These are phyloP conservation scores for Psilocybe sp. DNA, from an alignment of 768 basidiomycete species.

Conservation along the genomic window DNA sequence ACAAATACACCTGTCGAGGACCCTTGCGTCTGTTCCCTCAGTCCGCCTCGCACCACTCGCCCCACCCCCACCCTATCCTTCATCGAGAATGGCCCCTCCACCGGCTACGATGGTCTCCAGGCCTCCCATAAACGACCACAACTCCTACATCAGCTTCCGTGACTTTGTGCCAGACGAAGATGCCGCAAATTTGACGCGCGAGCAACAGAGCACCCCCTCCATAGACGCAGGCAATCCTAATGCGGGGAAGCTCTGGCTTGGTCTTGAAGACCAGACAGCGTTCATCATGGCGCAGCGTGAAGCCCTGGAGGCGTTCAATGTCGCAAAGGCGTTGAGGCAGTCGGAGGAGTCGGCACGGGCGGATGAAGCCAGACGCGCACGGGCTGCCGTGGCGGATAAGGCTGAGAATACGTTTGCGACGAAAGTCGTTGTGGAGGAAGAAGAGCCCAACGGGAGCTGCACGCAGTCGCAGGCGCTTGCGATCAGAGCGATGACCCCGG, in stretches of 20 bases:
- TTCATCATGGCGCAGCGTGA: slow-evolving; percentile 27
- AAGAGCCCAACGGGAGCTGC: too few species aligned
- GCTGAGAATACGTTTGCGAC: slow-evolving; percentile 3
- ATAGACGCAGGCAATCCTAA: slow-evolving; percentile 9
- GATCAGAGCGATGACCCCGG: too few species aligned
- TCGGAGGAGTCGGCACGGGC: slow-evolving; percentile 24
- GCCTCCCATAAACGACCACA: background rate
- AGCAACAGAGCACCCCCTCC: background rate
- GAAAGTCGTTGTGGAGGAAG: too few species aligned
- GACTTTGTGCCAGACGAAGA: slow-evolving; percentile 13
- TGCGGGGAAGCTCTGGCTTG: too few species aligned
- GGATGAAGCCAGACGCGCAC: slow-evolving; percentile 14
- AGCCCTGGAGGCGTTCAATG: slow-evolving; percentile 26
- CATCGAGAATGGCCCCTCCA: too few species aligned
- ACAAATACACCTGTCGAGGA: too few species aligned
- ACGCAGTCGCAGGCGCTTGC: too few species aligned
- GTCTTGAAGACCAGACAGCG: slow-evolving; percentile 18
- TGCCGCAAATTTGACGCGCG: slow-evolving; percentile 2
- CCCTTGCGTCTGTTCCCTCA: too few species aligned
- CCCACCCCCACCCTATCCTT: too few species aligned
- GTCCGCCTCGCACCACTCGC: too few species aligned
- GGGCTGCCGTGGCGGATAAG: slow-evolving; percentile 3
- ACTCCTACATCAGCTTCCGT: slow-evolving; percentile 2
- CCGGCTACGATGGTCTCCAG: too few species aligned
- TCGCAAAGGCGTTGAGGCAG: slow-evolving; percentile 24